phyloP scores from a whole-genome alignment of 2,329 filamentous ascomycete species.

The Celoporthe dispersa region DNA sequence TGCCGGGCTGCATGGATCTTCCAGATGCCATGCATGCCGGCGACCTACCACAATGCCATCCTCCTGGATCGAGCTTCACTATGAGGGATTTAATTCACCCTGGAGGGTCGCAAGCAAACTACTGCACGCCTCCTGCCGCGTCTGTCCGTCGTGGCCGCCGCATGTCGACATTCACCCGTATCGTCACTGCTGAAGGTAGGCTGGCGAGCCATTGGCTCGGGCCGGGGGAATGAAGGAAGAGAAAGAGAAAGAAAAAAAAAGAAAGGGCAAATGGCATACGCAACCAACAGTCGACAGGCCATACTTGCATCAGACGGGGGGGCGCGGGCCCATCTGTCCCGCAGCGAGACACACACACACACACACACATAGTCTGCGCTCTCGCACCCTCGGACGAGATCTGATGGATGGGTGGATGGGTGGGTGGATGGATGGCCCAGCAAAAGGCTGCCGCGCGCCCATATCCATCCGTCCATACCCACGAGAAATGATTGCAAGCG shows the following conservation, averaged over 20 bases:
- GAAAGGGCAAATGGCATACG: not conserved
- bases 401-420: slow-evolving; percentile 1
- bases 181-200: not conserved
- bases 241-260: too few relatives aligned
- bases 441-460: not conserved
- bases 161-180: slow-evolving; percentile 2
- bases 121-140: slow-evolving; percentile 14
- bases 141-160: not conserved
- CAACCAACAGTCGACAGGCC: not conserved
- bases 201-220: slow-evolving; percentile 1
- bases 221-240: too few relatives aligned
- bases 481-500: not conserved
- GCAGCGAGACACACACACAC: slow-evolving; percentile 10
- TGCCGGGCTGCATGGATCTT: not conserved
- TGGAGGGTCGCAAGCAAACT: slow-evolving; percentile 2
- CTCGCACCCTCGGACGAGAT: not conserved
- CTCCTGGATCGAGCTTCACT: slow-evolving; percentile 10
- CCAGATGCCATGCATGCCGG: not conserved
- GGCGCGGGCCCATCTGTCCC: not conserved
- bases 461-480: not conserved
- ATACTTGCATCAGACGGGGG: not conserved
- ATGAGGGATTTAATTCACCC: slow-evolving; percentile 15
- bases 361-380: not conserved
- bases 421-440: not conserved
- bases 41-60: not conserved